phyloP scores from a whole-genome alignment of 1,284 basidiomycete species.

The Neonothopanus nambi region DNA sequence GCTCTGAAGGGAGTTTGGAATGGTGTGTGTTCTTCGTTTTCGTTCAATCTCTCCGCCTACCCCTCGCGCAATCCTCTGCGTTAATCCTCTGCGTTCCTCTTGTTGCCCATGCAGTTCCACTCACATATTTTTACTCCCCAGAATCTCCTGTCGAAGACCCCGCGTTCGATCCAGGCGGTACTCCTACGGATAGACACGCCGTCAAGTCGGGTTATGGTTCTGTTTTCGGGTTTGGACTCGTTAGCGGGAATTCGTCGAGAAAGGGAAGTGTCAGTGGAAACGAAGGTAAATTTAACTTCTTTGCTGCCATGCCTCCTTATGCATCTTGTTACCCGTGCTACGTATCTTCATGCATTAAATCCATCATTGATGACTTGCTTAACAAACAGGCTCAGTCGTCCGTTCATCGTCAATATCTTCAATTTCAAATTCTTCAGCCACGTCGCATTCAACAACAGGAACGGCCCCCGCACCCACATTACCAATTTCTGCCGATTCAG shows the following conservation, averaged over 20 bases:
- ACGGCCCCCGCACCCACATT: neutral
- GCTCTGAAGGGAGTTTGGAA: slow-evolving; percentile 7
- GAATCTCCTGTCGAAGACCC: neutral
- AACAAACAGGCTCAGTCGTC: neutral
- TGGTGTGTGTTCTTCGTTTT: neutral
- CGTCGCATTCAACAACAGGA: neutral
- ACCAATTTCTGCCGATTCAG: neutral
- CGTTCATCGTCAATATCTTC: slow-evolving; percentile 1
- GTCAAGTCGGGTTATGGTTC: slow-evolving; percentile 14
- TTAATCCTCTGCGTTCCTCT: neutral
- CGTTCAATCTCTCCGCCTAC: neutral
- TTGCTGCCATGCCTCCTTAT: neutral
- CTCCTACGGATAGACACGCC: neutral
- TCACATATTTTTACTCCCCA: neutral
- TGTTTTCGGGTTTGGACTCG: slow-evolving; percentile 10
- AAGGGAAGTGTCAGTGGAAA: slow-evolving; percentile 2
- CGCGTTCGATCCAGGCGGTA: slow-evolving; percentile 2
- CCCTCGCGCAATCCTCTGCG: neutral
- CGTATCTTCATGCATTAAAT: too few species aligned
- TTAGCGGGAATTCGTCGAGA: slow-evolving; percentile 1
- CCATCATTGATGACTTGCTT: too few species aligned
- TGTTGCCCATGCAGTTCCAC: neutral
- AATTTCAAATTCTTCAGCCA: neutral
- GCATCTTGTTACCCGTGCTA: slow-evolving; percentile 1
- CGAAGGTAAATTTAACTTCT: slow-evolving; percentile 5